A percentile compares a stretch with the other conserved stretches of the same genome.
These are phyloP conservation scores for Stenocarpella maydis DNA, from an alignment of 2,329 filamentous ascomycete genomes.

Conservation along the genomic window DNA sequence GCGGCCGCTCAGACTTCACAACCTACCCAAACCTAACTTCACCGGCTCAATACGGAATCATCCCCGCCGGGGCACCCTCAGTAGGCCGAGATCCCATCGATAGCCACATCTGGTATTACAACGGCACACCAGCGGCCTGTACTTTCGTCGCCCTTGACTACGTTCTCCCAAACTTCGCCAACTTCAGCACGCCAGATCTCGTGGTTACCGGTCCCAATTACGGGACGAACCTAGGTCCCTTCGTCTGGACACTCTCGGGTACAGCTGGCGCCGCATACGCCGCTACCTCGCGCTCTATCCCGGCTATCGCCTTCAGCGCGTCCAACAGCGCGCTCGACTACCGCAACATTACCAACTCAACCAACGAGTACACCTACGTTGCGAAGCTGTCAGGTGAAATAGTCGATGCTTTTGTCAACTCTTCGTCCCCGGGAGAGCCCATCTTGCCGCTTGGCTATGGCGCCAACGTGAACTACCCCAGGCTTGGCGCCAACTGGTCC, in stretches of 20 bases:
- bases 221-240: slow-evolving; percentile 61
- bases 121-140: slow-evolving; percentile 64
- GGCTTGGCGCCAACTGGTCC: slow-evolving; percentile 50
- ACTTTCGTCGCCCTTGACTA: slow-evolving; percentile 65
- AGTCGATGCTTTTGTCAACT: slow-evolving; percentile 53
- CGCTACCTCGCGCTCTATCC: slow-evolving; percentile 57
- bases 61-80: slow-evolving; percentile 56
- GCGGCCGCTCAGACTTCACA: slow-evolving; percentile 54
- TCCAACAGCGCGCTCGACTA: slow-evolving; percentile 44
- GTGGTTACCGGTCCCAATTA: slow-evolving; percentile 65
- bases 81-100: slow-evolving; percentile 61
- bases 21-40: slow-evolving; percentile 50
- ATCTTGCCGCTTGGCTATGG: slow-evolving; percentile 59
- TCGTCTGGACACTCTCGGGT: slow-evolving; percentile 61
- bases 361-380: slow-evolving; percentile 51
- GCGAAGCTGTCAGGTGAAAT: slow-evolving; percentile 53
- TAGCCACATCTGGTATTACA: slow-evolving; percentile 67
- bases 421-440: slow-evolving; percentile 42
- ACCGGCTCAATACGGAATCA: slow-evolving; percentile 51
- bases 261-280: slow-evolving; percentile 60
- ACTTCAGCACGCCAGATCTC: slow-evolving; percentile 60
- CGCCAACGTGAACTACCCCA: slow-evolving; percentile 59
- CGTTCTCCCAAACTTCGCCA: slow-evolving; percentile 58
- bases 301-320: slow-evolving; percentile 58
- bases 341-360: slow-evolving; percentile 18